Conservation (phyloP, 352 stramenopile genomes). For the Peronospora tabacina region DNA sequence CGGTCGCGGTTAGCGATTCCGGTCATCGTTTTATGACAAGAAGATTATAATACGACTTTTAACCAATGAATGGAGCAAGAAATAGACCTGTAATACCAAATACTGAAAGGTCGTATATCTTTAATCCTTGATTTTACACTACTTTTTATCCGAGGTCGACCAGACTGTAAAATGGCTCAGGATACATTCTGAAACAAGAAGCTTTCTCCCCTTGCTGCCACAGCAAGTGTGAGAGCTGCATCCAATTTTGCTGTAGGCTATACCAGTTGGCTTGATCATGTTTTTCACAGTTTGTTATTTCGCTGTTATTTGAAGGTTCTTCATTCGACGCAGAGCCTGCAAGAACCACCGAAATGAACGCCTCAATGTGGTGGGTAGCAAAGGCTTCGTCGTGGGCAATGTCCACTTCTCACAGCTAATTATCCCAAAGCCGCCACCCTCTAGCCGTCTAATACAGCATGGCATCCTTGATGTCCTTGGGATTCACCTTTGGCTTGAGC, state of each 20-base stretch:
- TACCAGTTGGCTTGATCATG: background rate
- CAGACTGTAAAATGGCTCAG: too few relatives aligned
- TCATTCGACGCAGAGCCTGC: conserved; percentile 12
- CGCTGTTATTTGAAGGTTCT: conserved; percentile 18
- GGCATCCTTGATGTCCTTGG: conserved; percentile 86
- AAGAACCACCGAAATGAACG: conserved; percentile 20
- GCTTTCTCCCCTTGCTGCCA: too few relatives aligned
- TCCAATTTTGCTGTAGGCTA: background rate
- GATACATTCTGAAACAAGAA: too few relatives aligned
- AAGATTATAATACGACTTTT: background rate
- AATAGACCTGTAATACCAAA: background rate
- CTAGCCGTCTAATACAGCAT: conserved; percentile 73
- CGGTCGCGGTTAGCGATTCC: conserved; percentile 5
- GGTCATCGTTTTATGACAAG: conserved; percentile 9
- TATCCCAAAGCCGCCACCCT: conserved; percentile 12
- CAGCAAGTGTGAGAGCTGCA: too few relatives aligned
- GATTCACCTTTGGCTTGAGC: conserved; percentile 92
- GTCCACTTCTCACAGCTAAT: conserved; percentile 16
- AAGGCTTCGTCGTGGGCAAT: conserved; percentile 13
- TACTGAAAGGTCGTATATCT: background rate
- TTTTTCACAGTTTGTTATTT: conserved; percentile 23
- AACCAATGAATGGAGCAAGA: conserved; percentile 1
- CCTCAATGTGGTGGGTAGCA: conserved; percentile 15
- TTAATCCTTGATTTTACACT: background rate
- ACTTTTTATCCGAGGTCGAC: background rate